These are phyloP conservation scores for Podospora anserina DNA, from an alignment of 495 filamentous ascomycete species.

Conservation along the genomic window DNA sequence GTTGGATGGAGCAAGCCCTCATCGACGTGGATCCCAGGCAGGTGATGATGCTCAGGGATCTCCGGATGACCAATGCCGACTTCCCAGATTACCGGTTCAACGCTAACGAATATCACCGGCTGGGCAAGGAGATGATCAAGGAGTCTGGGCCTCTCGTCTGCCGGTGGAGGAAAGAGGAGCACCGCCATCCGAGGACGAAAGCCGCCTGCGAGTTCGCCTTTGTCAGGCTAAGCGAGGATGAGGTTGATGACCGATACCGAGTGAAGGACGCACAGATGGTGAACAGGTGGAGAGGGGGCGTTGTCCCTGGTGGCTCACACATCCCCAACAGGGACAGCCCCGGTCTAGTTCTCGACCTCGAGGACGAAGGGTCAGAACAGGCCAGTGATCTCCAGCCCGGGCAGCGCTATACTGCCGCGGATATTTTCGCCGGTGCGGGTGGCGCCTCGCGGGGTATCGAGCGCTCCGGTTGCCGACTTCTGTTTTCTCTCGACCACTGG, in stretches of 20 bases:
- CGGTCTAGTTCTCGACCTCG: constrained; percentile 13
- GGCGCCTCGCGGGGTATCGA: constrained; percentile 68
- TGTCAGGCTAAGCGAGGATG: constrained; percentile 23
- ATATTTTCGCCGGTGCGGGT: constrained; percentile 74
- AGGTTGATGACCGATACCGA: constrained; percentile 19
- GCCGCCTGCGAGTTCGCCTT: constrained; percentile 36
- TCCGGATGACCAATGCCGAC: constrained; percentile 52
- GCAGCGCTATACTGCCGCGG: constrained; percentile 61
- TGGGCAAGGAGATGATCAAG: constrained; percentile 25
- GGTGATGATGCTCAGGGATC: constrained; percentile 37
- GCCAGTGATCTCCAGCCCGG: constrained; percentile 13
- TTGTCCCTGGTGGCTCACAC: constrained; percentile 36
- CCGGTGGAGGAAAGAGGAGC: constrained; percentile 32
- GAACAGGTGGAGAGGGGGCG: constrained; percentile 41
- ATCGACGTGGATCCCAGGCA: constrained; percentile 40
- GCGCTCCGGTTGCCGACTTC: constrained; percentile 56
- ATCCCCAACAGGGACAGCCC: constrained; percentile 1
- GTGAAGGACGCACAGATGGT: constrained; percentile 15
- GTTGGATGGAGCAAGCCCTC: constrained; percentile 41
- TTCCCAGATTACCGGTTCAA: constrained; percentile 42
- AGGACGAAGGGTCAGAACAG: not conserved
- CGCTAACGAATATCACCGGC: not conserved
- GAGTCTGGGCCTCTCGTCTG: constrained; percentile 39
- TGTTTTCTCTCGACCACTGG: constrained; percentile 63
- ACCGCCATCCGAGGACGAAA: constrained; percentile 22